These are phyloP conservation scores for Adansonia digitata DNA, from an alignment of 345 rosid species.

Conservation along the genomic window DNA sequence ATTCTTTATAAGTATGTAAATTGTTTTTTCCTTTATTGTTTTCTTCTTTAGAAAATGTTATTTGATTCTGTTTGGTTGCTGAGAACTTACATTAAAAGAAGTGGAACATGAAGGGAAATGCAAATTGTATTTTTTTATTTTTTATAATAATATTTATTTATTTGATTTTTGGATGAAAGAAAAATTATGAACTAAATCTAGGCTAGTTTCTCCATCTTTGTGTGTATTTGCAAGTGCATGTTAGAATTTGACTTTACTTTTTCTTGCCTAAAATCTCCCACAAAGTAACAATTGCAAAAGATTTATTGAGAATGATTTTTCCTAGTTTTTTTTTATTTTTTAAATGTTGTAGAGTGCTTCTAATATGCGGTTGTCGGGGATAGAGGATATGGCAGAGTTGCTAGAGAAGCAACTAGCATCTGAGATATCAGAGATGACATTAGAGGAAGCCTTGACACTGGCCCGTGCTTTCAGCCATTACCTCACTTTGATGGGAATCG, in stretches of 20 bases:
- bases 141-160: neutral
- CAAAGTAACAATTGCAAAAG: neutral
- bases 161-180: neutral
- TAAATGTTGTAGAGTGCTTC: slow-evolving; percentile 59
- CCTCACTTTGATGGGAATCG: slow-evolving; percentile 90
- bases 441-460: slow-evolving; percentile 78
- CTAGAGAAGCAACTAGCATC: slow-evolving; percentile 77
- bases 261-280: neutral
- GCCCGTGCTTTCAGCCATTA: slow-evolving; percentile 95
- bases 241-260: slow-evolving; percentile 2
- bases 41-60: neutral
- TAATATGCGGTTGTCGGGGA: slow-evolving; percentile 76
- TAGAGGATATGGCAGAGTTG: slow-evolving; percentile 72
- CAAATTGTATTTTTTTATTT: neutral
- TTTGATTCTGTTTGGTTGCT: neutral
- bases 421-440: slow-evolving; percentile 75
- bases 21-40: neutral
- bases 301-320: slow-evolving; percentile 1
- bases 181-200: neutral
- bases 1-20: neutral
- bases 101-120: neutral
- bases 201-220: neutral
- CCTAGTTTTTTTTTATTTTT: neutral
- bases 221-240: neutral
- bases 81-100: neutral